Base-by-base conservation (phyloP, 2,329 filamentous ascomycete genomes). In the Sarocladium brachiariae region DNA sequence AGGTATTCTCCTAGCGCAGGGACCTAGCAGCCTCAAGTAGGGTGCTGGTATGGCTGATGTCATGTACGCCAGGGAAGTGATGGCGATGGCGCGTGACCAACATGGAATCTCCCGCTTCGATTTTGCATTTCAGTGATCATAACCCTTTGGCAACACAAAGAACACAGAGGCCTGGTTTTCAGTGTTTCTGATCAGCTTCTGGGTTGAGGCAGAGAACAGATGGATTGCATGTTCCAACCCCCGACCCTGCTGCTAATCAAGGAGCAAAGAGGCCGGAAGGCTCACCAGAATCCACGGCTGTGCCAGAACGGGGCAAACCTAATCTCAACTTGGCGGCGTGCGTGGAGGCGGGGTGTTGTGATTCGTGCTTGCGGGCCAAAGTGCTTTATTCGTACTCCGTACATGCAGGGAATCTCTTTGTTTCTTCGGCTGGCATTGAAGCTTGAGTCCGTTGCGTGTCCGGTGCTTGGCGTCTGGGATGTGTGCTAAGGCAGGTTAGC, bases 391-490 rank as follows among this genome's bases (percentile, higher is more conserved):
- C 27, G 43, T 33, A 14, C 43, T 33, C 16, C 18, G 27, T 9
- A 27, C 8, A 27, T 23, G 13, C 27, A 30, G 13, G 39, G 10
- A 4, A 13, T 19, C 25, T 31, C 27, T 30, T 33, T 30, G 27
- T 47, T 47, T 43, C 21, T 43, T 25, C 21, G 23, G 25, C 13
- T 33, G 27, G 27, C 6, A n/a, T n/a, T 47, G 25, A 47, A 47
- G 33, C 43, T 33, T 47, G 43, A 33, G 14, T 21, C 43, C 27
- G 43, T 33, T 47, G 24, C 43, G 25, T 33, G 27, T 47, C 43
- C 25, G 43, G 43, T 31, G 5, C 43, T 47, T 47, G 43, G 43
- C 43, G 27, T 30, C 27, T 30, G 43, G 43, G 43, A 31, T 47
- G 43, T 35, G 34, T 37, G n/a, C n/a, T n/a, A n/a, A n/a, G n/a